Percentiles rank a stretch among this genome's conserved stretches.
These are phyloP conservation scores for peach (Prunus persica) DNA, from an alignment of 306 rosid genomes.

Conservation along the genomic window DNA sequence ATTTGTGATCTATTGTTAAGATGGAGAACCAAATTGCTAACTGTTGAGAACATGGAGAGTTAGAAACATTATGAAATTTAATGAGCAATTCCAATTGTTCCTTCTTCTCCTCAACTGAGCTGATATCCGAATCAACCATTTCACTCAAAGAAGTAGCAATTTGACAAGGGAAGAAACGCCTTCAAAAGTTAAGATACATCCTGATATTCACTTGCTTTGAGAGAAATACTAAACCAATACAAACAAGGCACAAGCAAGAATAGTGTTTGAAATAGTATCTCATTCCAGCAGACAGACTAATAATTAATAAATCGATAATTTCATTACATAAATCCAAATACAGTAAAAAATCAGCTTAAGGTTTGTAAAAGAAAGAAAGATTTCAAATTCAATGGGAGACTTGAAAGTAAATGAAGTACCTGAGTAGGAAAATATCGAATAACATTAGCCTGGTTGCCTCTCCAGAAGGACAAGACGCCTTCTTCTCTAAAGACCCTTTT, in stretches of 20 bases:
- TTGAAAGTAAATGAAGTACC: constrained; percentile 33
- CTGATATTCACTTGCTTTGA: background rate
- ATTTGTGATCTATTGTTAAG: too few relatives aligned
- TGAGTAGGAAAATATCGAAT: constrained; percentile 95
- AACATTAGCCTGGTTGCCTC: constrained; percentile 86
- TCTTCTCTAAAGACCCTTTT: constrained; percentile 69
- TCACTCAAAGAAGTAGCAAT: background rate
- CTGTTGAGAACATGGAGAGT: background rate
- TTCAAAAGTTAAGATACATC: background rate
- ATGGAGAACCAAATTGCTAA: background rate
- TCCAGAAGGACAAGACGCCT: constrained; percentile 86
- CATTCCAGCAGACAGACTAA: background rate
- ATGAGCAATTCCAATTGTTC: background rate
- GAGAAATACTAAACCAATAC: background rate
- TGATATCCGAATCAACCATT: background rate
- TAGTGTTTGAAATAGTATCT: background rate
- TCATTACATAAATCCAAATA: background rate
- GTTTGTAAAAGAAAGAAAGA: background rate
- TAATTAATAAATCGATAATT: background rate
- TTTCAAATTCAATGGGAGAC: background rate
- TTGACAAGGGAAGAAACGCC: background rate
- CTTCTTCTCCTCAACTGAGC: background rate
- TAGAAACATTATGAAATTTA: background rate
- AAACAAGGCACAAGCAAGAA: background rate
- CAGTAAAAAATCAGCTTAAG: background rate